Percentiles rank a stretch among this genome's conserved stretches.
Evolutionary conservation across 305 asterid species (phyloP).

Genomic region (Solanum hybrid): DNA sequence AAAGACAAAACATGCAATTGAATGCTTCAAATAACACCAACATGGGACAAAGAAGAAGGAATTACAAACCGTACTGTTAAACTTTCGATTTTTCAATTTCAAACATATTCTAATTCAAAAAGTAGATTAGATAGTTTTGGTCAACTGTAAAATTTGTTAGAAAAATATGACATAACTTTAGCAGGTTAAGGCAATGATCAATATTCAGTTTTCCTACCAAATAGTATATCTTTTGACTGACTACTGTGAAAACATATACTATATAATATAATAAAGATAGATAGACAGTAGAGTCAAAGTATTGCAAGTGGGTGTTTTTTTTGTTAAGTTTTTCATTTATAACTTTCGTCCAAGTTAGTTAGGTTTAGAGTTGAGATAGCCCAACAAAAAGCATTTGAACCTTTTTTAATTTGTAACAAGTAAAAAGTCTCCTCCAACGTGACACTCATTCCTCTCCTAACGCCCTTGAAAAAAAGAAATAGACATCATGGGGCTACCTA

Average conservation of each 20-base stretch:
- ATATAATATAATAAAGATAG: neutral
- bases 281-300: neutral
- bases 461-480: neutral
- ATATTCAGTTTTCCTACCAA: neutral
- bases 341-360: neutral
- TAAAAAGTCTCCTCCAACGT: neutral
- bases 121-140: neutral
- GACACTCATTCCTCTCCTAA: neutral
- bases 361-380: neutral
- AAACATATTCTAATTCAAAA: neutral
- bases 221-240: neutral
- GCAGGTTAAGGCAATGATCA: neutral
- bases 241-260: neutral
- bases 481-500: neutral
- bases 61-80: neutral
- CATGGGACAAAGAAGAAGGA: neutral
- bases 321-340: neutral
- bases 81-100: neutral
- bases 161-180: neutral
- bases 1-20: neutral
- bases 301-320: neutral
- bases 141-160: neutral
- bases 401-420: neutral
- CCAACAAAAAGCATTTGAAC: neutral
- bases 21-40: neutral